Evolutionary conservation across 805 yeast genomes (phyloP).

Genomic region (Suhomyces sp.): DNA sequence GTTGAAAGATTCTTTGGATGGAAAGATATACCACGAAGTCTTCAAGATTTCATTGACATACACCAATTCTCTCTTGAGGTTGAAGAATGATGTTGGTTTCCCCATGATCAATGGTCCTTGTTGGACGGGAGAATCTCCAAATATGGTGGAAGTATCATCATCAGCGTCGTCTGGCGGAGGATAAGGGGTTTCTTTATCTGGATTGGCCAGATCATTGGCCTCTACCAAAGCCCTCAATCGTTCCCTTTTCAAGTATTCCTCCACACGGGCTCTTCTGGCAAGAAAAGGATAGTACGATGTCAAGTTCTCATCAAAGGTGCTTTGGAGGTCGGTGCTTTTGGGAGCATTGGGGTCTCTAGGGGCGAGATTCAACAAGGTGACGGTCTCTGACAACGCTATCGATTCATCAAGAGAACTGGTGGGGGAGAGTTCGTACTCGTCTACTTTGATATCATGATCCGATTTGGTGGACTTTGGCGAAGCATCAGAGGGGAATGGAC

Average conservation of each 20-base stretch:
- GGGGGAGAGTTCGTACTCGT: constrained; percentile 3
- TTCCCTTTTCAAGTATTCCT: constrained; percentile 3
- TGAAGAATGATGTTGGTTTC: constrained; percentile 20
- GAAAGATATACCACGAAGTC: constrained; percentile 28
- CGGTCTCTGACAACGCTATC: constrained; percentile 35
- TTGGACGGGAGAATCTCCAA: constrained; percentile 13
- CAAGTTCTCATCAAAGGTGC: constrained; percentile 36
- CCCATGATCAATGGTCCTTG: constrained; percentile 16
- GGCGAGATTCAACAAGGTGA: constrained; percentile 24
- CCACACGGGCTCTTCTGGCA: constrained; percentile 29
- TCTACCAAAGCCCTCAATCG: background rate
- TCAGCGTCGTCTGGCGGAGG: constrained; percentile 17
- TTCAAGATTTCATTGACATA: constrained; percentile 36
- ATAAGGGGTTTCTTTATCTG: too few species aligned
- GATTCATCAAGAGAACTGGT: constrained; percentile 11
- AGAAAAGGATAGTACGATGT: constrained; percentile 38
- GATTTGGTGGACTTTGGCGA: too few species aligned
- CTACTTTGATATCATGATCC: too few species aligned
- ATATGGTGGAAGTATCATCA: constrained; percentile 22
- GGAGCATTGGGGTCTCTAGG: constrained; percentile 4
- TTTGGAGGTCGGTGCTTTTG: constrained; percentile 31
- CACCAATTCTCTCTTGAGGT: constrained; percentile 28
- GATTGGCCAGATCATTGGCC: background rate
- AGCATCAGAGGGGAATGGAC: background rate
- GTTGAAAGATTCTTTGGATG: constrained; percentile 27